phyloP scores from a whole-genome alignment of 805 yeast species.

The Pichia scutulata region DNA sequence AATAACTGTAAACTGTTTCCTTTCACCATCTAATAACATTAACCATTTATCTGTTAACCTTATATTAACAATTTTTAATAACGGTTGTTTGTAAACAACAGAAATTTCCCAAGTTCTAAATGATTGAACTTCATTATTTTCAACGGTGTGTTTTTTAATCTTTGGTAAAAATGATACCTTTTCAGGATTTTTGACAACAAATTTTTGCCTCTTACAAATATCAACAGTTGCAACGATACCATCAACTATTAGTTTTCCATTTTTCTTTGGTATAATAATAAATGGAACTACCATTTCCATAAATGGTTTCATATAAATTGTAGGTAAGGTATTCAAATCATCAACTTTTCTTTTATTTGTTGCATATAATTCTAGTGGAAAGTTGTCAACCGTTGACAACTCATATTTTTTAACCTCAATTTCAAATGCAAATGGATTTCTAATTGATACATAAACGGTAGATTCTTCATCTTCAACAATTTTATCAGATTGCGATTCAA shows the following conservation, averaged over 20 bases:
- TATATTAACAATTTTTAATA: constrained; percentile 42
- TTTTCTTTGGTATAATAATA: constrained; percentile 38
- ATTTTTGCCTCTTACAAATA: constrained; percentile 41
- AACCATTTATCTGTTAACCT: constrained; percentile 57
- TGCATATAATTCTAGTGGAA: constrained; percentile 16
- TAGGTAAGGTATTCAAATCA: constrained; percentile 17
- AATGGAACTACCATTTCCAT: constrained; percentile 33
- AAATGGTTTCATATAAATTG: constrained; percentile 31
- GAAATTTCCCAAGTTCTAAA: constrained; percentile 27
- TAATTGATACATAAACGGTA: constrained; percentile 49
- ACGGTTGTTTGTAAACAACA: constrained; percentile 47
- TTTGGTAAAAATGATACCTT: constrained; percentile 4
- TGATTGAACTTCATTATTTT: background rate
- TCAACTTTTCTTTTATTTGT: constrained; percentile 3
- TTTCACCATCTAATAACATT: constrained; percentile 77
- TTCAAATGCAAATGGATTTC: constrained; percentile 77
- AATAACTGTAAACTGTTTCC: constrained; percentile 38
- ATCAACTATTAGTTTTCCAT: constrained; percentile 41
- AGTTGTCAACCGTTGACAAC: constrained; percentile 26
- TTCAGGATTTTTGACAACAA: constrained; percentile 14
- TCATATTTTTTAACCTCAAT: constrained; percentile 47
- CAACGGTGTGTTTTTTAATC: constrained; percentile 4
- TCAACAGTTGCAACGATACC: constrained; percentile 47
- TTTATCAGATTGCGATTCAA: constrained; percentile 11
- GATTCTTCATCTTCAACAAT: constrained; percentile 58